Evolutionary conservation across 768 basidiomycete species (phyloP).

Genomic region (Piloderma croceum): DNA sequence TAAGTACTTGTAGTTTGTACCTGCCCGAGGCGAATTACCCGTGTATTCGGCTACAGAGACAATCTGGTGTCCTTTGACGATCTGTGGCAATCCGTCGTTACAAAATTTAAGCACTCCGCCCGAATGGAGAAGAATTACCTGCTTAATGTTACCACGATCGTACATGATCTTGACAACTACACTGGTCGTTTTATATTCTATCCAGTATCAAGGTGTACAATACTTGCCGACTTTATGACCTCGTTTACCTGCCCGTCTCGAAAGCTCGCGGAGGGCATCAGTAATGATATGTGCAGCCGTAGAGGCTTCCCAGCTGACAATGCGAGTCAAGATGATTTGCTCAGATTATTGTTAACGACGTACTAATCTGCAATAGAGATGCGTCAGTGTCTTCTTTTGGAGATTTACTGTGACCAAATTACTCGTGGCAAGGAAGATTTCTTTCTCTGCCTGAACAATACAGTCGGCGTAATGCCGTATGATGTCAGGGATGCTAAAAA

Average conservation of each 20-base stretch:
- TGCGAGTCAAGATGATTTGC: no score
- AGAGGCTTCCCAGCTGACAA: constrained; percentile 50
- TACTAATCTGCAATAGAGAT: no score
- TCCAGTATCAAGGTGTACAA: no score
- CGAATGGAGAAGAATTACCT: constrained; percentile 27
- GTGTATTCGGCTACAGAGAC: constrained; percentile 43
- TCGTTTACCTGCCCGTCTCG: constrained; percentile 38
- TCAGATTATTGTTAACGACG: no score
- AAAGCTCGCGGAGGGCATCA: constrained; percentile 48
- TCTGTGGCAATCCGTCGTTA: constrained; percentile 5
- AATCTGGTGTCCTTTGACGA: constrained; percentile 36
- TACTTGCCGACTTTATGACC: constrained; percentile 42
- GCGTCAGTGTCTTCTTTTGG: no score
- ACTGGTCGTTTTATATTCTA: no score
- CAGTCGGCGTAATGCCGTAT: constrained; percentile 63
- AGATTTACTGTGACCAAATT: no score
- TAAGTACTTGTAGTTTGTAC: no score
- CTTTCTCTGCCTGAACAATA: constrained; percentile 55
- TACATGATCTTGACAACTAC: constrained; percentile 68
- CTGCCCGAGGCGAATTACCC: no score
- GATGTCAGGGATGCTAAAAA: constrained; percentile 58
- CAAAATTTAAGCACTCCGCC: background rate
- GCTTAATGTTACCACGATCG: constrained; percentile 58
- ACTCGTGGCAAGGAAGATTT: constrained; percentile 68
- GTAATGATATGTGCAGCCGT: constrained; percentile 46